These are phyloP conservation scores for Mycena metata DNA, from an alignment of 768 basidiomycete genomes.

Conservation along the genomic window DNA sequence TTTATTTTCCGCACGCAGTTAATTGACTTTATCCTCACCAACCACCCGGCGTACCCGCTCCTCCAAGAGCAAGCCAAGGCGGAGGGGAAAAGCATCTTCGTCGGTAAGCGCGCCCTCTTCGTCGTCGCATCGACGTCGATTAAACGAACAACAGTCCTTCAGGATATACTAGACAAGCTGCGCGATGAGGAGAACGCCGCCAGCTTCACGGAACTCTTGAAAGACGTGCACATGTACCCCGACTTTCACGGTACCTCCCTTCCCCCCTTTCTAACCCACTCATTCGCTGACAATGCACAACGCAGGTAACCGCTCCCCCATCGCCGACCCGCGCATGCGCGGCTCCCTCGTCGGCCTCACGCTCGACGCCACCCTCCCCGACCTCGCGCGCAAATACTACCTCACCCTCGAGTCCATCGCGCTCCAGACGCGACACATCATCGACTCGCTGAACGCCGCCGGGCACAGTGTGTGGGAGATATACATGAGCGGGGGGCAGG, in stretches of 20 bases:
- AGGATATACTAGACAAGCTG: constrained; percentile 79
- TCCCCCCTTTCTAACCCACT: too few species aligned
- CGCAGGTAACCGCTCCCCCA: constrained; percentile 97
- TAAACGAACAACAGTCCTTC: constrained; percentile 68
- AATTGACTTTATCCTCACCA: constrained; percentile 95
- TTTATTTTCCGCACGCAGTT: constrained; percentile 58
- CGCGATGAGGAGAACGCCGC: constrained; percentile 65
- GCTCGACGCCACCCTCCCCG: constrained; percentile 79
- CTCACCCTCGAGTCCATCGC: constrained; percentile 94
- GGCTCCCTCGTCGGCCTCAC: constrained; percentile 92
- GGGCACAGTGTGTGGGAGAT: constrained; percentile 88
- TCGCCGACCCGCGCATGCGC: constrained; percentile 95
- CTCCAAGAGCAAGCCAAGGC: constrained; percentile 75
- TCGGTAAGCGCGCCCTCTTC: constrained; percentile 52
- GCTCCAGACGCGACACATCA: constrained; percentile 93
- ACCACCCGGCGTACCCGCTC: constrained; percentile 86
- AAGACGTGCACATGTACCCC: constrained; percentile 94
- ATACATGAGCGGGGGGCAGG: constrained; percentile 95
- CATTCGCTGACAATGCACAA: too few species aligned
- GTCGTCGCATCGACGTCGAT: too few species aligned
- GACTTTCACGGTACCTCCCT: constrained; percentile 83
- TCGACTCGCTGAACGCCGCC: constrained; percentile 87
- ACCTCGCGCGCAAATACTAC: constrained; percentile 92
- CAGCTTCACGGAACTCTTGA: constrained; percentile 86
- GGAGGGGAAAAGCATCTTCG: constrained; percentile 70